Conservation (phyloP, 257 asterid species). For the Echites panduratus region DNA sequence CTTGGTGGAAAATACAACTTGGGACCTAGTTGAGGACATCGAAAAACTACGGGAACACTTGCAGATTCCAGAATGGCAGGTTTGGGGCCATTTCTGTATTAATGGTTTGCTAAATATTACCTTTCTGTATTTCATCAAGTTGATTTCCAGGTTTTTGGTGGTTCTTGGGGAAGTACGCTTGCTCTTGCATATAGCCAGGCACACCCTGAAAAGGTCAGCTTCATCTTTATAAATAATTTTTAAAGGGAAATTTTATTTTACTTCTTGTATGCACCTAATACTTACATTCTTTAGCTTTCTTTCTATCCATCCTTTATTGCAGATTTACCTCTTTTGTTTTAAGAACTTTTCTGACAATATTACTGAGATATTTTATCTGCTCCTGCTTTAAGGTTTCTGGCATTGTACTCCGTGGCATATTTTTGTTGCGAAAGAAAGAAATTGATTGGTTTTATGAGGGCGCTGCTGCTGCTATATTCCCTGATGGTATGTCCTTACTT, state of each 20-base stretch:
- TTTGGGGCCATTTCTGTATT: slow-evolving; percentile 16
- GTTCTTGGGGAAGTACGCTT: slow-evolving; percentile 99
- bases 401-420: slow-evolving; percentile 82
- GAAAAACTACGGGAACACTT: slow-evolving; percentile 81
- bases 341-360: background rate
- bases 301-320: background rate
- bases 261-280: background rate
- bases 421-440: slow-evolving; percentile 91
- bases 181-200: slow-evolving; percentile 87
- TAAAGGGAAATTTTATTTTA: background rate
- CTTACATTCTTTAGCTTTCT: background rate
- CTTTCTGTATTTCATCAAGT: slow-evolving; percentile 21
- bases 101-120: slow-evolving; percentile 9
- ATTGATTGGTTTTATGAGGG: slow-evolving; percentile 98
- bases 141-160: slow-evolving; percentile 84
- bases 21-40: slow-evolving; percentile 85
- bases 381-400: slow-evolving; percentile 68
- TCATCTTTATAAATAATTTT: slow-evolving; percentile 6
- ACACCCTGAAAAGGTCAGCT: slow-evolving; percentile 75
- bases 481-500: slow-evolving; percentile 61
- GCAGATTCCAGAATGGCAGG: slow-evolving; percentile 93
- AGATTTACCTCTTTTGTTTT: background rate
- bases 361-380: background rate
- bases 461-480: slow-evolving; percentile 96
- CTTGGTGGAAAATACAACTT: slow-evolving; percentile 82